Evolutionary conservation across 2,329 filamentous ascomycete species (phyloP), one percentile per base, ranked within the genome.

Genomic region (Claviceps africana): DNA sequence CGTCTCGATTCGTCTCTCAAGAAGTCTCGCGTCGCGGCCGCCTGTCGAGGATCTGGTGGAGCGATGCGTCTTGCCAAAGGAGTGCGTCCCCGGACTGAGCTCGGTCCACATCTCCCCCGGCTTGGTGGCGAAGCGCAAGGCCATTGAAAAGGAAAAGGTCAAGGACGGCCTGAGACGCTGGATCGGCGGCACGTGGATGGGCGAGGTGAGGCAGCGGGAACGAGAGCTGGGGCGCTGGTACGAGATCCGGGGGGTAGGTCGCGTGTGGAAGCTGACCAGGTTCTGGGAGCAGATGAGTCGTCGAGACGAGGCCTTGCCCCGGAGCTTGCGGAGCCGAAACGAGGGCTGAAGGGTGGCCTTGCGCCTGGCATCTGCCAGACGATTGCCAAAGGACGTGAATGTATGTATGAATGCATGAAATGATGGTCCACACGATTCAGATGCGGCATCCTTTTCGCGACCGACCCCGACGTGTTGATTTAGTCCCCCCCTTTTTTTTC

Each of bases 111-210:
- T 85, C 1, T 77, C 81, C 0, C 82, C 82, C 0, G 75, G 71
- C 0, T 67, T 86, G 35, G 76, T 85, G n/a, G 81, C 79, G 30
- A 73, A 74, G 56, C 78, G 78, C 60, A 72, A 78, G 52, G 76
- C 75, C 13, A 72, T 87, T 17, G 83, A 87, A 67, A 76, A 76
- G 58, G 82, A 86, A 67, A 72, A 73, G 54, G 71, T 87, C 44
- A 86, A 86, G 62, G 83, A 87, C 59, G 74, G 74, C 17, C 65
- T 88, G 55, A 68, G 82, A 39, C 72, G 74, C 13, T 86, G 82
- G 81, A 73, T 87, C 2, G 82, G 76, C 31, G 68, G 64, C n/a
- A 76, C 77, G 28, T 80, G 75, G 76, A 70, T 65, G 42, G 67
- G 75, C 21, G 71, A 79, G 63, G 76, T 79, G 3, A 66, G 65